Conservation (phyloP, 768 basidiomycete genomes). For the Leucosporidium creatinivorum region DNA sequence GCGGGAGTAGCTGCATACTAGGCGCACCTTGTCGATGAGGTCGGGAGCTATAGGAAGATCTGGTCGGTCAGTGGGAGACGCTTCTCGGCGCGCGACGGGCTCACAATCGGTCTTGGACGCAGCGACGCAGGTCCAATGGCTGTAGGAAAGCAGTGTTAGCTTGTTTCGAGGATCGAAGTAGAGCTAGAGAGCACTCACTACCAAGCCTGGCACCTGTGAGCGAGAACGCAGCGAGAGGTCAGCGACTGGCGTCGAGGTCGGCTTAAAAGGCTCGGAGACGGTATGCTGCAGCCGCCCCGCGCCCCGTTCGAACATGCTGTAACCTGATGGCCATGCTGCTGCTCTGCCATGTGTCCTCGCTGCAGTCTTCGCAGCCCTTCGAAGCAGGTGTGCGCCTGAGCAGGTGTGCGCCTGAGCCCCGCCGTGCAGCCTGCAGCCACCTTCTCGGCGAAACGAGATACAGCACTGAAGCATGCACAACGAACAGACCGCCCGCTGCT, state of each 20-base stretch:
- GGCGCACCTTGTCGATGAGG: constrained; percentile 40
- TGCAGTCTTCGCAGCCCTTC: background rate
- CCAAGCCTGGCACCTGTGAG: constrained; percentile 6
- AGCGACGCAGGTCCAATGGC: constrained; percentile 25
- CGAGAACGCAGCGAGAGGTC: background rate
- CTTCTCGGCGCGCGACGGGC: constrained; percentile 36
- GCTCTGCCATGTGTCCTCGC: background rate
- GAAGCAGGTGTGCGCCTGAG: too few relatives aligned
- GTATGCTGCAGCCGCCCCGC: too few relatives aligned
- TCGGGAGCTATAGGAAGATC: constrained; percentile 61
- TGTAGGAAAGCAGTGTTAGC: constrained; percentile 1
- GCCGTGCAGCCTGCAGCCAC: background rate
- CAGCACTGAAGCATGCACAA: background rate
- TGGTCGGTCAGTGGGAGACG: constrained; percentile 73
- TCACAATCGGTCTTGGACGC: constrained; percentile 1
- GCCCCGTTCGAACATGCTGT: too few relatives aligned
- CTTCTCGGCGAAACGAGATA: background rate
- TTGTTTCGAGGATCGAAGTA: background rate
- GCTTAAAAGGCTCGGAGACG: too few relatives aligned
- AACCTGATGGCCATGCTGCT: too few relatives aligned
- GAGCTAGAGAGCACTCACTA: background rate
- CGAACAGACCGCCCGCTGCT: too few relatives aligned
- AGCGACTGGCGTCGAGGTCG: background rate
- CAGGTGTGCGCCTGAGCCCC: too few relatives aligned
- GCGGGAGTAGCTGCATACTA: background rate